Base-by-base conservation (phyloP, 768 basidiomycete species). In the Asterophora lycoperdoides region DNA sequence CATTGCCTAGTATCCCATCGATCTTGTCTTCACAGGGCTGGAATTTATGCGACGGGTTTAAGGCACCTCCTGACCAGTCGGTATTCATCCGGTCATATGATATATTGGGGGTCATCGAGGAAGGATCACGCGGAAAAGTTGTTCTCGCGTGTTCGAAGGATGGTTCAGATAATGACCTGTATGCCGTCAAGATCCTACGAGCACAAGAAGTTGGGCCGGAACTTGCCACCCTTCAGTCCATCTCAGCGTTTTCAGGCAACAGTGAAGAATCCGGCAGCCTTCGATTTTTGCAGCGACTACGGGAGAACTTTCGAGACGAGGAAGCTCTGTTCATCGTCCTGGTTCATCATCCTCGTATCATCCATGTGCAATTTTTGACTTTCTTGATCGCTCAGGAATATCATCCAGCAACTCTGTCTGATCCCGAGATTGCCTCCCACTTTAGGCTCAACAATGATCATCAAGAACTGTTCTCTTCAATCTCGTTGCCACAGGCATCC, bases 351-450 rank as follows among this genome's bases (percentile, higher is more conserved):
- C 15, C 32, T 49, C 30, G 18, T 38, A 41, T 10, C 28, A 10
- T n/a, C n/a, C n/a, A 23, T 23, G 23, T 39, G 35, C 13, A 4
- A 15, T 43, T 17, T 13, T 51, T 44, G 29, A 43, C 34, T 6
- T 18, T 8, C 28, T 26, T 48, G 10, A 11, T 10, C 13, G 33
- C 28, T 3, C 28, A 68, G 67, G 63, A 66, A 56, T 64, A 68
- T 43, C 61, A 68, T 49, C 63, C 66, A 13, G 56, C 57, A 1
- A 63, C 68, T 18, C 46, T 71, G 17, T 56, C 60, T 5, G 50
- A 68, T 45, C 61, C 66, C 10, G 51, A 58, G 14, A 54, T 65
- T 10, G 60, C 65, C n/a, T 56, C 54, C 15, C 59, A 48, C 13
- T 64, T 70, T 34, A 48, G 54, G 13, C 44, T 63, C 32, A 51